Percentiles rank a stretch among this genome's conserved stretches.
phyloP scores from a whole-genome alignment of 441 rosid genomes.

The Pelargonium australe region DNA sequence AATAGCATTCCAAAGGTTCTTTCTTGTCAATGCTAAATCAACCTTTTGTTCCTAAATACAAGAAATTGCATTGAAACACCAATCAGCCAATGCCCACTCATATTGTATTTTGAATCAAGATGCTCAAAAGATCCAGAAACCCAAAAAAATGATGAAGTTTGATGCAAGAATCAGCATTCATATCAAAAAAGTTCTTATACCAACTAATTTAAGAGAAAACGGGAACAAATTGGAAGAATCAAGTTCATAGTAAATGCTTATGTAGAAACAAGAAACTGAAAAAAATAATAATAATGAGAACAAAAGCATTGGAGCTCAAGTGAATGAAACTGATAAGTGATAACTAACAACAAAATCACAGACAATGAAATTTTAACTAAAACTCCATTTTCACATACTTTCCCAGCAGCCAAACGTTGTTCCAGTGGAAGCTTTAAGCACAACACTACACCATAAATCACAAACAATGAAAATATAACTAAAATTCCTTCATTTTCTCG shows the following conservation, averaged over 20 bases:
- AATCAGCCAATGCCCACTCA: background rate
- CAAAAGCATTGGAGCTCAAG: background rate
- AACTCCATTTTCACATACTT: background rate
- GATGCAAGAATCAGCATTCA: background rate
- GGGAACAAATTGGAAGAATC: too few relatives aligned
- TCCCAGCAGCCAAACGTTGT: constrained; percentile 11
- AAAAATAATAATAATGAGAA: background rate
- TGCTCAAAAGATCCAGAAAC: background rate
- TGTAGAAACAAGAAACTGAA: background rate
- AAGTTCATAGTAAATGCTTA: too few relatives aligned
- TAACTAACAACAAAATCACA: background rate
- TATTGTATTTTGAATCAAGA: background rate
- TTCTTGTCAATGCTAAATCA: constrained; percentile 1
- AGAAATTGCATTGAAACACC: background rate
- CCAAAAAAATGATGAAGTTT: background rate
- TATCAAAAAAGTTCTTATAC: too few relatives aligned
- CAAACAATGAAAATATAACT: background rate
- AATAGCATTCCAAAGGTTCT: background rate
- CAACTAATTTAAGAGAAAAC: too few relatives aligned
- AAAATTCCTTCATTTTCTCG: background rate
- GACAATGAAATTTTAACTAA: background rate
- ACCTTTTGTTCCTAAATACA: constrained; percentile 1
- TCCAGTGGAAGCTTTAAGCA: constrained; percentile 2
- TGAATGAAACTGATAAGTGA: background rate
- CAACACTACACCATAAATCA: background rate